Evolutionary conservation across 2,329 filamentous ascomycete genomes (phyloP), one percentile per base, ranked within the genome.

Genomic region (Talaromyces verruculosus): DNA sequence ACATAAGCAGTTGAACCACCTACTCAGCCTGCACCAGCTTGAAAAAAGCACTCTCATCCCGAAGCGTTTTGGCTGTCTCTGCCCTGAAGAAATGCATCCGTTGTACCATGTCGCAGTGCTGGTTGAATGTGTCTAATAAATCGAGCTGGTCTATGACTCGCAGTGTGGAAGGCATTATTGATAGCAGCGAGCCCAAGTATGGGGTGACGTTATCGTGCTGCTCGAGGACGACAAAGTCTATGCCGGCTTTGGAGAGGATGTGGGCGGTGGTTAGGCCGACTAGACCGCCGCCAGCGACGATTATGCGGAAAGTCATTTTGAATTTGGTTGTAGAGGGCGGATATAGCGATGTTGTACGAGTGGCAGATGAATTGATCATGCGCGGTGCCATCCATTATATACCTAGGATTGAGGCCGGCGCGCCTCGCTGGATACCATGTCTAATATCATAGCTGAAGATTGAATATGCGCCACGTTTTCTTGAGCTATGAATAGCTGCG

Each of bases 111-210:
- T 72, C 69, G 7, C 74, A 75, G 2, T 77, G 67, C 13, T 70
- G 55, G n/a, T 70, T 62, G n/a, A 75, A 69, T n/a, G 67, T 64
- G 10, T 77, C 72, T 33, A 69, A 78, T 35, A 75, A 68, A 0
- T 80, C 83, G 0, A 86, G 69, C 71, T 86, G 84, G 63, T 85
- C 82, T 0, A 85, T 69, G 5, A 85, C 80, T 0, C 81, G 75
- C 6, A 74, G 64, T 0, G 80, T 80, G 19, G 80, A 77, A 0
- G 83, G 74, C 0, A 77, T 68, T 0, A 85, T 68, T 1, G 76
- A 81, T 33, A 86, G 84, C 5, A 77, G 79, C 0, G 82, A 82
- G 1, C 84, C 84, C 0, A 80, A 72, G 22, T 78, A 73, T 0
- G 83, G 82, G 0, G 64, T 62, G 22, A 63, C 51, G 0, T 78